A percentile compares a stretch with the other conserved stretches of the same genome.
phyloP scores from a whole-genome alignment of 2,329 filamentous ascomycete species.

The Coniella lustricola region DNA sequence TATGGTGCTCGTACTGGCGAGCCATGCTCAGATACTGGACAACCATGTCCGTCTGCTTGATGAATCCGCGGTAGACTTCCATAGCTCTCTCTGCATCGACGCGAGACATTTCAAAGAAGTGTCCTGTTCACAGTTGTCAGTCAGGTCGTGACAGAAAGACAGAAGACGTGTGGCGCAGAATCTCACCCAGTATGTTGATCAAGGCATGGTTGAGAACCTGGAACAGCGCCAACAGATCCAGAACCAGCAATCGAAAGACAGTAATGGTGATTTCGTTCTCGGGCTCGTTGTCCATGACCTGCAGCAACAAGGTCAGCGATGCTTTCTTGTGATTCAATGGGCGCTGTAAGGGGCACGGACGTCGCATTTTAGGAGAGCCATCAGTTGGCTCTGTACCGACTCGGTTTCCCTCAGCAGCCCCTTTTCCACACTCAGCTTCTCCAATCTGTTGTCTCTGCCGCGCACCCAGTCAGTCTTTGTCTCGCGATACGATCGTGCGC shows the following conservation, averaged over 20 bases:
- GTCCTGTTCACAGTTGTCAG: constrained; percentile 48
- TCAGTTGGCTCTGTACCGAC: constrained; percentile 79
- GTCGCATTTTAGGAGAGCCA: constrained; percentile 80
- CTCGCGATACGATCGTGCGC: constrained; percentile 73
- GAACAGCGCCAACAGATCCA: constrained; percentile 85
- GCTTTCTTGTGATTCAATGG: not conserved
- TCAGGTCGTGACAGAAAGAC: constrained; percentile 3
- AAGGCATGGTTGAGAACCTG: constrained; percentile 94
- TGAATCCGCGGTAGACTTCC: constrained; percentile 86
- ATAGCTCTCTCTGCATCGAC: constrained; percentile 88
- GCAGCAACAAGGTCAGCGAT: constrained; percentile 3
- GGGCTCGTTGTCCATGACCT: constrained; percentile 76
- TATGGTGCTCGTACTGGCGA: constrained; percentile 85
- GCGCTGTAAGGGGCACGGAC: constrained; percentile 43
- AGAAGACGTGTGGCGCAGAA: not conserved
- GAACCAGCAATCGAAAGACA: constrained; percentile 82
- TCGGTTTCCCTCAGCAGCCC: constrained; percentile 89
- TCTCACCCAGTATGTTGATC: constrained; percentile 87
- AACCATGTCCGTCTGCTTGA: constrained; percentile 84
- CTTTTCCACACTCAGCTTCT: constrained; percentile 83
- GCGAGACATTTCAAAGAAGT: constrained; percentile 98
- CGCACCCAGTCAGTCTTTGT: constrained; percentile 89
- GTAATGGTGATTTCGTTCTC: constrained; percentile 97
- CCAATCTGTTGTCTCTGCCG: constrained; percentile 71
- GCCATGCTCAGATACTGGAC: constrained; percentile 85